Percentiles rank a stretch among this genome's conserved stretches.
Evolutionary conservation across 1,139 yeast species (phyloP).

Genomic region (Hansenula sp.): DNA sequence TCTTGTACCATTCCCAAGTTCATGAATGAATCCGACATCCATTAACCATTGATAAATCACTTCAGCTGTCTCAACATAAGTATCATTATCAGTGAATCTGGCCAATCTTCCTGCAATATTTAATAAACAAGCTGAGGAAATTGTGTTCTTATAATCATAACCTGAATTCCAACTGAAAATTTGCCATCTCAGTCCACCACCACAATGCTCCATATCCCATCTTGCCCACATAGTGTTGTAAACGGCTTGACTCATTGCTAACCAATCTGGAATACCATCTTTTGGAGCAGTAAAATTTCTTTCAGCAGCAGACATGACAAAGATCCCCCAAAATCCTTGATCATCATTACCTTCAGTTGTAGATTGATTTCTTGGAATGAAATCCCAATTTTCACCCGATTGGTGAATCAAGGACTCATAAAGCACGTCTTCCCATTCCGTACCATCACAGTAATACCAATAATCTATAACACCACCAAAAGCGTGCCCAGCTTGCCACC

Average conservation of each 20-base stretch:
- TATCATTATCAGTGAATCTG: conserved; percentile 67
- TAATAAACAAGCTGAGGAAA: conserved; percentile 86
- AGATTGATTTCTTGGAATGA: conserved; percentile 86
- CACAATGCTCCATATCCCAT: conserved; percentile 76
- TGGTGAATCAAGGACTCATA: conserved; percentile 68
- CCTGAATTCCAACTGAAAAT: conserved; percentile 94
- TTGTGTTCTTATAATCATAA: conserved; percentile 86
- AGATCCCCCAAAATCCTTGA: conserved; percentile 95
- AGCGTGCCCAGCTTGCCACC: conserved; percentile 99
- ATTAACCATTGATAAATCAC: conserved; percentile 78
- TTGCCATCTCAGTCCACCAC: conserved; percentile 96
- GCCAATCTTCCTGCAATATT: conserved; percentile 84
- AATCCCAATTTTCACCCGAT: conserved; percentile 69
- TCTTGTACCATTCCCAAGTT: conserved; percentile 30
- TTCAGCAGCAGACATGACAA: conserved; percentile 88
- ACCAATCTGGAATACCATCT: conserved; percentile 58
- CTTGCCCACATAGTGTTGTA: conserved; percentile 86
- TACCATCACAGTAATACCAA: conserved; percentile 48
- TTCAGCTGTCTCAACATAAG: conserved; percentile 79
- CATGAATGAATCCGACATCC: conserved; percentile 52
- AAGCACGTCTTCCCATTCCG: conserved; percentile 58
- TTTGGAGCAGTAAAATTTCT: conserved; percentile 80
- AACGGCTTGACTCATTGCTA: conserved; percentile 69
- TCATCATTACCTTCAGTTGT: conserved; percentile 96
- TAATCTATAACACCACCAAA: conserved; percentile 82